These are phyloP conservation scores for Dissoconium aciculare DNA, from an alignment of 2,329 filamentous ascomycete species.

Conservation along the genomic window DNA sequence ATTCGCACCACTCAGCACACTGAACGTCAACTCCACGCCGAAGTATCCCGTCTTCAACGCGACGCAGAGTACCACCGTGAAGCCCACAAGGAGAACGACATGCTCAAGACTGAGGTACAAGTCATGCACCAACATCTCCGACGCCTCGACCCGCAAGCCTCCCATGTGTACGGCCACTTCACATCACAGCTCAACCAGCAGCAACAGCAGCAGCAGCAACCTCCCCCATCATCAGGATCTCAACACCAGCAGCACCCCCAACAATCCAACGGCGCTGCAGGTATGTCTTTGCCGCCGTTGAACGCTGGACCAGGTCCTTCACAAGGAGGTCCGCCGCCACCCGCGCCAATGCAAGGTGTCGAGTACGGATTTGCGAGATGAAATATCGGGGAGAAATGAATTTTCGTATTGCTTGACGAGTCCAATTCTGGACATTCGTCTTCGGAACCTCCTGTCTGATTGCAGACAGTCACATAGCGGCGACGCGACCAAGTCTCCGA, in stretches of 20 bases:
- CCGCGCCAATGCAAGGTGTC: constrained; percentile 35
- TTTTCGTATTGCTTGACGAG: no score
- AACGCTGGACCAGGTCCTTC: constrained; percentile 12
- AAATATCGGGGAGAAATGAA: no score
- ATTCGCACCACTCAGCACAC: constrained; percentile 28
- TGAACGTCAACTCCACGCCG: constrained; percentile 26
- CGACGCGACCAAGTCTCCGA: no score
- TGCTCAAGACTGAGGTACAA: constrained; percentile 32
- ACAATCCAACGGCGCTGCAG: constrained; percentile 19
- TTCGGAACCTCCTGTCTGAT: no score
- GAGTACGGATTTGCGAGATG: constrained; percentile 29
- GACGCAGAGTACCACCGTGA: constrained; percentile 31
- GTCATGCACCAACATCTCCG: constrained; percentile 33
- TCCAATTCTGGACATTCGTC: no score
- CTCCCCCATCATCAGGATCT: constrained; percentile 28
- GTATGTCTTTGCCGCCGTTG: constrained; percentile 25
- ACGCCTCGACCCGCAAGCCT: constrained; percentile 30
- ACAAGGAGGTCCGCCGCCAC: constrained; percentile 10
- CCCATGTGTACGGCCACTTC: constrained; percentile 35
- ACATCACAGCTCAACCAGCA: constrained; percentile 31
- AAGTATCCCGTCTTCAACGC: constrained; percentile 29
- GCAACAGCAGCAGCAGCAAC: constrained; percentile 19
- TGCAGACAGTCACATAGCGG: no score
- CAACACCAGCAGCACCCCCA: constrained; percentile 25
- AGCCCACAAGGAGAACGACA: constrained; percentile 33